phyloP scores from a whole-genome alignment of 2,329 filamentous ascomycete genomes.

The Fusarium foetens region DNA sequence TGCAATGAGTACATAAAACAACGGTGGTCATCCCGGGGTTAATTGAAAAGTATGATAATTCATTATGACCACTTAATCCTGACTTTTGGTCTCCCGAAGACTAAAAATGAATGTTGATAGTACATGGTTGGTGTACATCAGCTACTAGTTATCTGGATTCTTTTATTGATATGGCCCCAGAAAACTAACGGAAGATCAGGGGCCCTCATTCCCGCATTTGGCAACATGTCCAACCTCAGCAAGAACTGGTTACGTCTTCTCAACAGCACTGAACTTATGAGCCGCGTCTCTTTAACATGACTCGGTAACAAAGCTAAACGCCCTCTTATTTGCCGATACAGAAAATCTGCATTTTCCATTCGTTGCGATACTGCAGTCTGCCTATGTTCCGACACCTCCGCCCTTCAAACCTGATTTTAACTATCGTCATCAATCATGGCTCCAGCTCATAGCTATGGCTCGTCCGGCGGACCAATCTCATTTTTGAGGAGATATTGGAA shows the following conservation, averaged over 20 bases:
- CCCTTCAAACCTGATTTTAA: not conserved
- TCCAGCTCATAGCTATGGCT: slow-evolving; percentile 33
- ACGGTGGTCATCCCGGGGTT: not conserved
- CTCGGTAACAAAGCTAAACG: not conserved
- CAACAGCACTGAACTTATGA: not conserved
- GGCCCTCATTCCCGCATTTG: slow-evolving; percentile 8
- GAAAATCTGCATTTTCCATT: not conserved
- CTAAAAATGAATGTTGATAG: not conserved
- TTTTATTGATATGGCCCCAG: slow-evolving; percentile 7
- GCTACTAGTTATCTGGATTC: not conserved
- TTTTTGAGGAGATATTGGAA: slow-evolving; percentile 59
- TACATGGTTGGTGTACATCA: no score
- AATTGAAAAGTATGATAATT: not conserved
- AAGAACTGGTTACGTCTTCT: slow-evolving; percentile 18
- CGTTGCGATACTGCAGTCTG: not conserved
- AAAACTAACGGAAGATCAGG: slow-evolving; percentile 17
- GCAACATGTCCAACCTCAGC: slow-evolving; percentile 16
- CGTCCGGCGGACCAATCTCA: slow-evolving; percentile 38
- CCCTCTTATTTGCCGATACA: not conserved
- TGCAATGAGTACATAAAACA: not conserved
- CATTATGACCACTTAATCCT: not conserved
- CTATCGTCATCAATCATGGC: slow-evolving; percentile 39
- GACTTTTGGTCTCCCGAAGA: not conserved
- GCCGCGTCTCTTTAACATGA: not conserved
- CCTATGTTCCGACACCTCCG: slow-evolving; percentile 23